Conservation (phyloP, 2,329 filamentous ascomycete genomes). For the Sclerotinia spermophila region DNA sequence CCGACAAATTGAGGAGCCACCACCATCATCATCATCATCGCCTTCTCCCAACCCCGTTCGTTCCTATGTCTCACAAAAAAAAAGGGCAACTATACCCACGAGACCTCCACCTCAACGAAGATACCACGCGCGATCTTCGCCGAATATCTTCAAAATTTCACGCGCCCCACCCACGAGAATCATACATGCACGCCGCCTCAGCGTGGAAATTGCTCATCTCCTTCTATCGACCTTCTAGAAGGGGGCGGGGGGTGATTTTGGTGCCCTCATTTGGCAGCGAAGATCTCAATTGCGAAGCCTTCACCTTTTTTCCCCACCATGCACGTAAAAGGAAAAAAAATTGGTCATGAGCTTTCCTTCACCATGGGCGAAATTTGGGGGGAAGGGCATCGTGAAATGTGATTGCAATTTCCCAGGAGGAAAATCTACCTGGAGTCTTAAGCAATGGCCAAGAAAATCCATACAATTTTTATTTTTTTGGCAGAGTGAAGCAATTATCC, state of each 20-base stretch:
- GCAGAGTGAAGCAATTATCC: background rate
- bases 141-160: background rate
- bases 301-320: background rate
- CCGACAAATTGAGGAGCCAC: background rate
- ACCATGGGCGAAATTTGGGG: too few relatives aligned
- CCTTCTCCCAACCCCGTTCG: background rate
- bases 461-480: background rate
- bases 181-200: background rate
- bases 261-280: background rate
- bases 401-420: background rate
- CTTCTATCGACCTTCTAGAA: conserved; percentile 12
- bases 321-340: background rate
- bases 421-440: background rate
- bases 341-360: background rate
- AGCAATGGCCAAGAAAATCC: conserved; percentile 2
- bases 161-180: background rate
- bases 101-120: background rate
- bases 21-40: background rate
- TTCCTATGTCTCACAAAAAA: background rate
- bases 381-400: too few relatives aligned
- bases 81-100: background rate
- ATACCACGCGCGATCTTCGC: background rate
- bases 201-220: conserved; percentile 15
- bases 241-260: too few relatives aligned
- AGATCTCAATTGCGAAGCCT: background rate